phyloP scores from a whole-genome alignment of 1,284 basidiomycete genomes.

The Jaminaea rosea region DNA sequence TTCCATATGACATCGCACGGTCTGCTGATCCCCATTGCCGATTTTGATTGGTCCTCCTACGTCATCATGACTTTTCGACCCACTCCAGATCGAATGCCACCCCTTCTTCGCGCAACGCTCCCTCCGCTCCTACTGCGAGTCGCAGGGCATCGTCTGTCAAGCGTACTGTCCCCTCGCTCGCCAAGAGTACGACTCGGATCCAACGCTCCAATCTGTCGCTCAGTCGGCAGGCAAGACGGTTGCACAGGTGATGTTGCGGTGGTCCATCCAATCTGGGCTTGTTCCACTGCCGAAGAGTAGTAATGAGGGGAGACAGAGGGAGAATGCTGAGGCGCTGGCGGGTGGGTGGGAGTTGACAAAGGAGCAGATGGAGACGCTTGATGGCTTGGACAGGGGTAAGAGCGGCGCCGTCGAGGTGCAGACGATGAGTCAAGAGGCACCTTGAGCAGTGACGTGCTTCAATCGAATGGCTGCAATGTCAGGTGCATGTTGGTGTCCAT shows the following conservation, averaged over 20 bases:
- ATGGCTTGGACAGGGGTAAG: background rate
- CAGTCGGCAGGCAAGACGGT: background rate
- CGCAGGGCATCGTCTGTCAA: constrained; percentile 1
- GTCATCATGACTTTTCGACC: no score
- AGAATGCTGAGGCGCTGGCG: constrained; percentile 1
- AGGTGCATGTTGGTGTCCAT: no score
- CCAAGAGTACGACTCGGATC: background rate
- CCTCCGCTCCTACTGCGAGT: background rate
- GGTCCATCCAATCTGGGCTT: constrained; percentile 1
- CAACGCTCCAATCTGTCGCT: background rate
- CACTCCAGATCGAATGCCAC: constrained; percentile 2
- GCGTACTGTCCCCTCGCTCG: constrained; percentile 4
- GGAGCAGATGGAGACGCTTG: constrained; percentile 1
- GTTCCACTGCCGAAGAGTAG: constrained; percentile 1
- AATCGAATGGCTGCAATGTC: no score
- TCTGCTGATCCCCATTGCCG: no score
- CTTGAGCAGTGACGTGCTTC: background rate
- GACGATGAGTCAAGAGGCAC: constrained; percentile 2
- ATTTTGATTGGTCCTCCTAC: no score
- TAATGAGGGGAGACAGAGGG: background rate
- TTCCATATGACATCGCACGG: no score
- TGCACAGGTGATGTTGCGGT: constrained; percentile 3
- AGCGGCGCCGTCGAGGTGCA: constrained; percentile 3
- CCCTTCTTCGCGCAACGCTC: constrained; percentile 3
- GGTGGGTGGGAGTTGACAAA: background rate